Percentiles rank a stretch among this genome's conserved stretches.
Conservation (phyloP, 352 stramenopile genomes). For the Aphanomyces stellatus region DNA sequence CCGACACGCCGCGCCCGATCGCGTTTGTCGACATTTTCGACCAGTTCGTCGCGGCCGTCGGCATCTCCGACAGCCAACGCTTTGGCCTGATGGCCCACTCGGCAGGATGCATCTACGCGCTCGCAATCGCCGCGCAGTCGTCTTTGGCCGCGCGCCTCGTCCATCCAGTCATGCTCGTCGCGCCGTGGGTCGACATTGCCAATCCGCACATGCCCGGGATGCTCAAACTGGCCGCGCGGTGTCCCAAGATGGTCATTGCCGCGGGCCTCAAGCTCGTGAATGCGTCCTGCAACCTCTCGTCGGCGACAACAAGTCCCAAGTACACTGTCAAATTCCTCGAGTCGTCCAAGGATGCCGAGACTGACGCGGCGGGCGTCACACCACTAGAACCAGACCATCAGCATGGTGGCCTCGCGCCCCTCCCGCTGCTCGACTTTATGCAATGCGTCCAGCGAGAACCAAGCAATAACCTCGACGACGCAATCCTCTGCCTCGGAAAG, state of each 20-base stretch:
- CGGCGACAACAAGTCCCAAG: neutral
- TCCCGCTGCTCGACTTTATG: slow-evolving; percentile 7
- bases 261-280: slow-evolving; percentile 16
- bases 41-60: neutral
- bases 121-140: slow-evolving; percentile 5
- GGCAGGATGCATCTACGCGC: slow-evolving; percentile 15
- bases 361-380: neutral
- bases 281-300: neutral
- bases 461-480: slow-evolving; percentile 13
- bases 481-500: slow-evolving; percentile 13
- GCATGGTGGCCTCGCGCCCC: no score
- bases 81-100: slow-evolving; percentile 19
- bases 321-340: neutral
- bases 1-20: neutral
- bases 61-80: neutral
- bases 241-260: slow-evolving; percentile 4
- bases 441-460: slow-evolving; percentile 7
- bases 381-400: no score
- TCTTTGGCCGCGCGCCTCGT: neutral
- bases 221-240: slow-evolving; percentile 14
- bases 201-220: neutral
- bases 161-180: slow-evolving; percentile 10
- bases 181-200: slow-evolving; percentile 14
- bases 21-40: slow-evolving; percentile 15
- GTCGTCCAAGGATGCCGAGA: neutral